These are phyloP conservation scores for Saussurea involucrata DNA, from an alignment of 129 eudicot species.

Conservation along the genomic window DNA sequence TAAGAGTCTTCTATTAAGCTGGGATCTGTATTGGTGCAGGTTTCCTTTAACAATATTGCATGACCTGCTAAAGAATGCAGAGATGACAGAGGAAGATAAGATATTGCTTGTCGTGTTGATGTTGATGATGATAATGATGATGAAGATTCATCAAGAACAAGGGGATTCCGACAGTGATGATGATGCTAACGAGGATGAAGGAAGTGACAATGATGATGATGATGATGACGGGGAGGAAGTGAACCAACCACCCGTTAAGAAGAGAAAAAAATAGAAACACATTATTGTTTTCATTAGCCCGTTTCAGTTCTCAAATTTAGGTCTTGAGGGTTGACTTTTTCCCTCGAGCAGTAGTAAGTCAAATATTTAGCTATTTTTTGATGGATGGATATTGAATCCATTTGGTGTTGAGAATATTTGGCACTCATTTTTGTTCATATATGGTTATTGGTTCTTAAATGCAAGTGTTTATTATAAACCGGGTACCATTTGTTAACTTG, in stretches of 20 bases:
- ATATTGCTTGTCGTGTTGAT: too few species aligned
- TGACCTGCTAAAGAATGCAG: conserved; percentile 37
- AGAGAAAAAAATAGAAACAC: conserved; percentile 21
- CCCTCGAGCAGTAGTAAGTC: background rate
- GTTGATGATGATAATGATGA: background rate
- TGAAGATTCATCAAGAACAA: background rate
- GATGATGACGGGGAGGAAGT: conserved; percentile 26
- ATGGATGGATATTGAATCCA: background rate
- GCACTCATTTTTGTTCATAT: background rate
- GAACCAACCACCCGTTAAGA: conserved; percentile 33
- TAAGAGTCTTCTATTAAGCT: background rate
- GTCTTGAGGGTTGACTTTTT: conserved; percentile 1
- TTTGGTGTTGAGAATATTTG: conserved; percentile 1
- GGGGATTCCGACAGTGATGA: too few species aligned
- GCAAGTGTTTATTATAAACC: too few species aligned
- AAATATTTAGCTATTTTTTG: conserved; percentile 8
- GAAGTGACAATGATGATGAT: conserved; percentile 4
- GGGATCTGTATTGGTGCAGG: conserved; percentile 28
- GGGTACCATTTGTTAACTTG: too few species aligned
- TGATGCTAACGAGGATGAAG: background rate
- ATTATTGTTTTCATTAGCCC: background rate
- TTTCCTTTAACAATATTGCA: conserved; percentile 40
- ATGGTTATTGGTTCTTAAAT: background rate
- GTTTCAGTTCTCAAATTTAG: background rate
- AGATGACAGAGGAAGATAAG: conserved; percentile 42